Percentiles rank a stretch among this genome's conserved stretches.
These are phyloP conservation scores for Castanopsis chinensis DNA, from an alignment of 306 rosid genomes.

Conservation along the genomic window DNA sequence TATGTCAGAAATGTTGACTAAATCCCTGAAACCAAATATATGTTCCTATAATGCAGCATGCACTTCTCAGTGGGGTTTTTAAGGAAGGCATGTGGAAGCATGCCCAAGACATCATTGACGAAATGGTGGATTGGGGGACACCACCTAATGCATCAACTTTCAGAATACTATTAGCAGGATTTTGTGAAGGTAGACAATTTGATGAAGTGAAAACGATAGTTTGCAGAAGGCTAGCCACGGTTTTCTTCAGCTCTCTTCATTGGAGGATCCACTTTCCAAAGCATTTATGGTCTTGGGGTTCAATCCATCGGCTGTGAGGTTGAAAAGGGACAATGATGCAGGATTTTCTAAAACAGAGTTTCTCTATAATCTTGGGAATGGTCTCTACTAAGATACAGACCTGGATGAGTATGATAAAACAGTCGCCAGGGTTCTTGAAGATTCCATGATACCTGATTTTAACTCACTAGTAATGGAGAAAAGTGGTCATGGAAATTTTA, in stretches of 20 bases:
- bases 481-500: slow-evolving; percentile 41
- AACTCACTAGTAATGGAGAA: slow-evolving; percentile 40
- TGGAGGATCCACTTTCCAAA: slow-evolving; percentile 57
- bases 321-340: slow-evolving; percentile 69
- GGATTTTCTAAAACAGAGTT: slow-evolving; percentile 64
- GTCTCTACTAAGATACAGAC: slow-evolving; percentile 85
- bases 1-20: slow-evolving; percentile 51
- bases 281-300: slow-evolving; percentile 76
- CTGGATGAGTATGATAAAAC: slow-evolving; percentile 64
- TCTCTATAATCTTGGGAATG: slow-evolving; percentile 76
- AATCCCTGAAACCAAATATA: slow-evolving; percentile 39
- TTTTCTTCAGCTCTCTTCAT: slow-evolving; percentile 39
- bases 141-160: slow-evolving; percentile 57
- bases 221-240: slow-evolving; percentile 56
- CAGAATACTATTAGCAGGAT: slow-evolving; percentile 75
- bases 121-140: slow-evolving; percentile 69
- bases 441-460: slow-evolving; percentile 57
- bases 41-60: slow-evolving; percentile 47
- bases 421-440: slow-evolving; percentile 51
- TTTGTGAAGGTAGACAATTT: slow-evolving; percentile 69
- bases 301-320: slow-evolving; percentile 52
- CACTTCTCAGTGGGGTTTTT: slow-evolving; percentile 70
- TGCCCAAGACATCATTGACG: slow-evolving; percentile 50
- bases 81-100: slow-evolving; percentile 61
- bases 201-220: slow-evolving; percentile 57